Evolutionary conservation across 129 eudicot species (phyloP), one percentile per base, ranked within the genome.

Genomic region (sunflower (Helianthus annuus)): DNA sequence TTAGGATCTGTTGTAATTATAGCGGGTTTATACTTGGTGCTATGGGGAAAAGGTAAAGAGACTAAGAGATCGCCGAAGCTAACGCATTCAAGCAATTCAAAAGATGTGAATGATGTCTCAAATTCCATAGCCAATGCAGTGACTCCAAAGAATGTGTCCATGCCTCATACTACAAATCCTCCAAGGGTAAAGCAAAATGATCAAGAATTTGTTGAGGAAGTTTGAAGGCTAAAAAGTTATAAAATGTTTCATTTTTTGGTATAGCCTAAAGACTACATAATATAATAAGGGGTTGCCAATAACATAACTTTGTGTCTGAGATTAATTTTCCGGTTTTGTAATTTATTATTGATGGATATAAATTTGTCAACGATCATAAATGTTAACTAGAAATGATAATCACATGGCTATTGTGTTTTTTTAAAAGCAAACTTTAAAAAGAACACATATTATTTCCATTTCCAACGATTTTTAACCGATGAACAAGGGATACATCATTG

Each of bases 11-110:
- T 57, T 0, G 38, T 83, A 14, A 79, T 85, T 62, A 48, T 85
- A 56, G 48, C 40, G 1, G 89, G 95, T 16, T 77, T 90, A 40
- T 90, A 85, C 32, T 9, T 75, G 56, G 94, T 87, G 17, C 64
- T 90, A 16, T 90, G 91, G 97, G 97, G 89, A 5, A 87, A 83
- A 64, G 63, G 66, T 51, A 85, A 76, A 66, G 93, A 89, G 69
- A 16, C 66, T 22, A 78, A 78, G 68, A 80, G 49, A 48, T 40
- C 34, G 12, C 42, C 17, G 7, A 74, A 73, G 24, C 49, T 79
- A 42, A 63, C 19, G 59, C 76, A 85, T 27, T 29, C 76, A 4
- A 48, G 9, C 36, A 77, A 64, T 73, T 64, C 57, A 52, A 14
- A 58, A 38, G 76, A 78, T 19, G 39, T 24, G 17, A 53, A 69